phyloP scores from a whole-genome alignment of 208 protist species.

The Herpetomonas tarakana region DNA sequence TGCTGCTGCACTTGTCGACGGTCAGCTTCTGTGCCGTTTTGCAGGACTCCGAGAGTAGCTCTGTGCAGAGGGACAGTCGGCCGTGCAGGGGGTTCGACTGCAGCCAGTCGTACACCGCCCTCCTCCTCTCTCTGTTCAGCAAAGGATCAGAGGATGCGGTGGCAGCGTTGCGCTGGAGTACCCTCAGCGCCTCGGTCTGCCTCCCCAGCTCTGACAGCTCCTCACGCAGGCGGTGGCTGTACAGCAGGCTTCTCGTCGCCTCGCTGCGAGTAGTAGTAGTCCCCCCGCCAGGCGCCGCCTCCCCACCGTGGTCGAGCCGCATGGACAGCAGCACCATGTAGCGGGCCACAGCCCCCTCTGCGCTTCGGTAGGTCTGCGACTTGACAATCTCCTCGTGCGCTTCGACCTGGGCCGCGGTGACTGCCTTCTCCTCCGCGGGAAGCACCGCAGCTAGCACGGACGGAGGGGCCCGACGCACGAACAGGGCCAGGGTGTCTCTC shows the following conservation, averaged over 20 bases:
- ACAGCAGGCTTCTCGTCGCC: neutral
- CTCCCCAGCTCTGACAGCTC: slow-evolving; percentile 21
- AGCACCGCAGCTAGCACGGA: slow-evolving; percentile 23
- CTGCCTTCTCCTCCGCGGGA: neutral
- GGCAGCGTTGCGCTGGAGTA: slow-evolving; percentile 8
- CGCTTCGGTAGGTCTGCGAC: slow-evolving; percentile 54
- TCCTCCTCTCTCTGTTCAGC: too few relatives aligned
- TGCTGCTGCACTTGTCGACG: too few relatives aligned
- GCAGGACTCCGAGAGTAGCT: slow-evolving; percentile 22
- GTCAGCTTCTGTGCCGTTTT: neutral
- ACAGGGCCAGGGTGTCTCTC: slow-evolving; percentile 40
- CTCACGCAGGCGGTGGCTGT: slow-evolving; percentile 9
- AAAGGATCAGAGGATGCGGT: too few relatives aligned
- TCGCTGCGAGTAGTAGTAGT: too few relatives aligned
- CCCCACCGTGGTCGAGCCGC: neutral
- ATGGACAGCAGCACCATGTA: slow-evolving; percentile 36
- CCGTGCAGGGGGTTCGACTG: slow-evolving; percentile 66
- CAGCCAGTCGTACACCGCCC: slow-evolving; percentile 46
- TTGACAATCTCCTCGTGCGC: slow-evolving; percentile 26
- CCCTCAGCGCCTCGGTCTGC: slow-evolving; percentile 15
- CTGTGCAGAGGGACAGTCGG: slow-evolving; percentile 55
- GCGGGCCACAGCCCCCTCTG: slow-evolving; percentile 65
- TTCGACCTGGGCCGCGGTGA: neutral
- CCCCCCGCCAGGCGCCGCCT: too few relatives aligned
- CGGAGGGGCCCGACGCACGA: slow-evolving; percentile 30